A percentile compares a stretch with the other conserved stretches of the same genome.
These are phyloP conservation scores for Pilatotrama ljubarskyi DNA, from an alignment of 768 basidiomycete species.

Conservation along the genomic window DNA sequence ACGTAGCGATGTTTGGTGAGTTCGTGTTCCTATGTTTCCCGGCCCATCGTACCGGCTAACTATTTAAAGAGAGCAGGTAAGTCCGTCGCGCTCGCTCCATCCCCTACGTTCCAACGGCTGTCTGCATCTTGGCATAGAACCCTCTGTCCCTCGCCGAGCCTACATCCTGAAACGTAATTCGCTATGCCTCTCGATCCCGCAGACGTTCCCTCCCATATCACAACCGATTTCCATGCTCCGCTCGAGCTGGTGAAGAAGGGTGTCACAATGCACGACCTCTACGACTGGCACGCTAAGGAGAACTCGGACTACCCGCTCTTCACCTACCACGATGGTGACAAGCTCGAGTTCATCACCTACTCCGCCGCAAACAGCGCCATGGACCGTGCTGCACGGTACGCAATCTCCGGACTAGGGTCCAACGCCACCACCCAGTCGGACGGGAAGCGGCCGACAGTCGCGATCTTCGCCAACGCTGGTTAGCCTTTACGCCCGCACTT, in stretches of 20 bases:
- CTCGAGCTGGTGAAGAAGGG: not conserved
- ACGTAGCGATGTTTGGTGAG: no score
- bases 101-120: no score
- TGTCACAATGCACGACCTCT: constrained; percentile 34
- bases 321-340: constrained; percentile 21
- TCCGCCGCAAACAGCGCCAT: constrained; percentile 31
- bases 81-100: no score
- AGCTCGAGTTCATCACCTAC: constrained; percentile 19
- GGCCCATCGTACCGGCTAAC: no score
- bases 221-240: constrained; percentile 1
- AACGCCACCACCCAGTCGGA: not conserved
- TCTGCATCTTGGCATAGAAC: no score
- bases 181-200: constrained; percentile 4
- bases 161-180: no score
- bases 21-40: no score
- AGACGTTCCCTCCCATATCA: constrained; percentile 2
- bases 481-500: not conserved
- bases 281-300: constrained; percentile 36
- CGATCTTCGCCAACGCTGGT: constrained; percentile 25
- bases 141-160: no score
- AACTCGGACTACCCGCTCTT: constrained; percentile 36
- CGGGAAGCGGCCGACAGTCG: constrained; percentile 25
- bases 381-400: constrained; percentile 28
- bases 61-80: no score
- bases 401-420: not conserved